Conservation (phyloP, 208 protist genomes). For the Wallacemonas sp. region DNA sequence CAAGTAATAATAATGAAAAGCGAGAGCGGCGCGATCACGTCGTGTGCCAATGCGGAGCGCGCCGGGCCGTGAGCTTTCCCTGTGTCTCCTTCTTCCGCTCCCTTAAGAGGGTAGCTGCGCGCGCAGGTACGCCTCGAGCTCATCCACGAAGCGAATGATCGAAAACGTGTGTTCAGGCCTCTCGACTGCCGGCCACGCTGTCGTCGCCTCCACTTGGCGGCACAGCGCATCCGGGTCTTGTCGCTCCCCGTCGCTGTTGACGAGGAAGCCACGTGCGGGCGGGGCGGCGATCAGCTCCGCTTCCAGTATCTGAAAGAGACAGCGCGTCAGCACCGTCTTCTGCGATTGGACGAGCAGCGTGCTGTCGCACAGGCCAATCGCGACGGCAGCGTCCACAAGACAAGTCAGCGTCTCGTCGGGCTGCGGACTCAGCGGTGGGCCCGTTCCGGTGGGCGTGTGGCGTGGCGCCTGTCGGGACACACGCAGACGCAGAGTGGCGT, state of each 20-base stretch:
- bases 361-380: constrained; percentile 74
- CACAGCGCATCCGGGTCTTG: background rate
- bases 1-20: too few species aligned
- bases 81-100: background rate
- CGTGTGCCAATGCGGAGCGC: too few species aligned
- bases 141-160: background rate
- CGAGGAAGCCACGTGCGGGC: background rate
- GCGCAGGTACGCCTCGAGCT: background rate
- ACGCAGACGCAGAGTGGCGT: constrained; percentile 50
- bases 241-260: too few species aligned
- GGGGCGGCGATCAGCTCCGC: background rate
- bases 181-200: background rate
- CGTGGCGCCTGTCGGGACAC: background rate
- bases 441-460: too few species aligned
- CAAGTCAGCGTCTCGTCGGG: constrained; percentile 20
- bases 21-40: too few species aligned
- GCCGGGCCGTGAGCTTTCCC: background rate
- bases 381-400: constrained; percentile 76
- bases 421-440: background rate
- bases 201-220: background rate
- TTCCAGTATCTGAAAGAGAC: constrained; percentile 49
- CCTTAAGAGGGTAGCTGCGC: background rate
- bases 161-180: background rate
- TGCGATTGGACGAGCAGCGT: constrained; percentile 68
- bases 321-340: constrained; percentile 52